Percentiles rank a stretch among this genome's conserved stretches.
Evolutionary conservation across 805 yeast genomes (phyloP).

Genomic region (Kluyveromyces nonfermentans): DNA sequence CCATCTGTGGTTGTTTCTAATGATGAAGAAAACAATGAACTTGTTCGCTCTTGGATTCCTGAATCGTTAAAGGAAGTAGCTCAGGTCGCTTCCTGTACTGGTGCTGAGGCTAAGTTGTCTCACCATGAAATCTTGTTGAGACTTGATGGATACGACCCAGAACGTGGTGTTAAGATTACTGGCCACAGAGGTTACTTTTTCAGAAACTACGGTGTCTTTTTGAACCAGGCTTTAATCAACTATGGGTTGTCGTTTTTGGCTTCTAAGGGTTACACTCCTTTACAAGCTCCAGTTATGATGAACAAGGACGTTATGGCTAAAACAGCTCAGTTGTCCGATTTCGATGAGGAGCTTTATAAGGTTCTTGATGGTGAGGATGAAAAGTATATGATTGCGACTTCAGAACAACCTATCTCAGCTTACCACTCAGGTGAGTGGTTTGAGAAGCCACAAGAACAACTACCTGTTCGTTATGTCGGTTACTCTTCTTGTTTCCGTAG

Average conservation of each 20-base stretch:
- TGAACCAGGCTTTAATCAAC: conserved; percentile 96
- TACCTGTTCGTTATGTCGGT: conserved; percentile 95
- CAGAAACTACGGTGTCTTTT: conserved; percentile 90
- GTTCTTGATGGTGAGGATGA: conserved; percentile 96
- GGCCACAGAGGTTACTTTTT: conserved; percentile 98
- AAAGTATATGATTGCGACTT: conserved; percentile 94
- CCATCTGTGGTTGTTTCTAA: conserved; percentile 78
- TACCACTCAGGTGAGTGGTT: conserved; percentile 98
- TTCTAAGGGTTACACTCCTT: conserved; percentile 69
- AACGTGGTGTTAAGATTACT: conserved; percentile 93
- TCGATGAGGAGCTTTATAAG: conserved; percentile 96
- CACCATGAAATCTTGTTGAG: conserved; percentile 93
- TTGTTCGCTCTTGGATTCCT: conserved; percentile 84
- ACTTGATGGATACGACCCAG: conserved; percentile 97
- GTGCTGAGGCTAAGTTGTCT: conserved; percentile 67
- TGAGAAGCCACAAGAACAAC: conserved; percentile 92
- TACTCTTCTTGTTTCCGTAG: conserved; percentile 98
- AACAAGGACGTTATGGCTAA: conserved; percentile 99
- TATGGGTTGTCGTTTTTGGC: conserved; percentile 84
- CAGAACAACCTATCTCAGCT: conserved; percentile 98
- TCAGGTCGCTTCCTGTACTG: conserved; percentile 66
- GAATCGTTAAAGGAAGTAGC: conserved; percentile 51
- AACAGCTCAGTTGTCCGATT: conserved; percentile 96
- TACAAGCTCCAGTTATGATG: conserved; percentile 99
- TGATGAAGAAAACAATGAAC: conserved; percentile 85